phyloP scores from a whole-genome alignment of 2,329 filamentous ascomycete genomes.

The Aplosporella prunicola region DNA sequence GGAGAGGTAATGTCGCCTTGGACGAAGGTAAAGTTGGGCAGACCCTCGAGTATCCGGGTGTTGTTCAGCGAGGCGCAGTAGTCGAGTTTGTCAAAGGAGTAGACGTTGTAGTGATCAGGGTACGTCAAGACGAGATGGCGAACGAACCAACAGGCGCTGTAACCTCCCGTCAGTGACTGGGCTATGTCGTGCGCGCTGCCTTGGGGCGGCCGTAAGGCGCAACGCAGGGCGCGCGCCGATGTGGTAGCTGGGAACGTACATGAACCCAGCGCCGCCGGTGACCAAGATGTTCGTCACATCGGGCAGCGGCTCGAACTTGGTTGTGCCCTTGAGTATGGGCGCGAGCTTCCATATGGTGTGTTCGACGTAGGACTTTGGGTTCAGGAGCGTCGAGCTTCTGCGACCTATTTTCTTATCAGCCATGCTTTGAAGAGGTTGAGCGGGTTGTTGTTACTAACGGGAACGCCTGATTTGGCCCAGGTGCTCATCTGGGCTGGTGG shows the following conservation, averaged over 20 bases:
- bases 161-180: conserved; percentile 13
- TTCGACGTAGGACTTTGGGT: conserved; percentile 38
- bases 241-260: conserved; percentile 53
- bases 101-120: conserved; percentile 62
- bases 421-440: background rate
- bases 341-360: conserved; percentile 62
- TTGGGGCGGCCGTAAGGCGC: no score
- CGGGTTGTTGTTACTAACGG: background rate
- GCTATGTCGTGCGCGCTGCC: background rate
- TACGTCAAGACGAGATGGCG: conserved; percentile 69
- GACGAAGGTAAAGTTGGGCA: conserved; percentile 68
- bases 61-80: conserved; percentile 77
- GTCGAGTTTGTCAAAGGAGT: conserved; percentile 78
- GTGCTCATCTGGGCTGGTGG: conserved; percentile 8
- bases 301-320: conserved; percentile 57
- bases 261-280: conserved; percentile 77
- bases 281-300: conserved; percentile 75
- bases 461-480: conserved; percentile 7
- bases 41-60: conserved; percentile 56
- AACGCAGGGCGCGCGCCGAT: background rate
- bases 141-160: conserved; percentile 71
- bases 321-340: conserved; percentile 59
- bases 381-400: conserved; percentile 28
- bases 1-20: conserved; percentile 70
- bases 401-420: conserved; percentile 6